Conservation (phyloP, 345 rosid species). For the Eucalyptus regnans region DNA sequence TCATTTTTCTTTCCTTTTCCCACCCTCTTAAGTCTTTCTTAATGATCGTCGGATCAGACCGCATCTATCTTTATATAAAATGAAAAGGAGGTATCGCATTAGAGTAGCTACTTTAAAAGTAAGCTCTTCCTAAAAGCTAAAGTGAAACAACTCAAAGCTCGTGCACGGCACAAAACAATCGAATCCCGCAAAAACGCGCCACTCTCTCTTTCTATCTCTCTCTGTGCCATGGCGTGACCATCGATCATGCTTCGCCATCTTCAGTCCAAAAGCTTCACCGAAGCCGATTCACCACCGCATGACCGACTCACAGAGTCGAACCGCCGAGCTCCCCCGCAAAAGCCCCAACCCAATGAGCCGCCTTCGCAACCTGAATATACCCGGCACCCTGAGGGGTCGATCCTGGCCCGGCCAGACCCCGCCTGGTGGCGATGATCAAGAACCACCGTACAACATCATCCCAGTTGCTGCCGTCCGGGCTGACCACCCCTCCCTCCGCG, state of each 20-base stretch:
- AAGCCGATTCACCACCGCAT: neutral
- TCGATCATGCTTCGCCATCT: neutral
- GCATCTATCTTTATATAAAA: neutral
- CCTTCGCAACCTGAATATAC: neutral
- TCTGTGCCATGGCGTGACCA: neutral
- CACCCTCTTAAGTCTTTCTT: neutral
- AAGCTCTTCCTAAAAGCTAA: neutral
- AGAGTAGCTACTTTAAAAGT: neutral
- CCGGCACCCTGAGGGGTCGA: neutral
- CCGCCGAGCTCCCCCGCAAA: neutral
- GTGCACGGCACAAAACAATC: neutral
- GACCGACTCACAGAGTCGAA: neutral
- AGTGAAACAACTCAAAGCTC: neutral
- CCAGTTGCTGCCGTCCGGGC: constrained; percentile 47
- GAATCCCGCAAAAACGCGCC: neutral
- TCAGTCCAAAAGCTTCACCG: neutral
- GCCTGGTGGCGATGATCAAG: neutral
- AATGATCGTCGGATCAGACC: neutral
- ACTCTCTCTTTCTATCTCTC: neutral
- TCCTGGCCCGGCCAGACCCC: neutral
- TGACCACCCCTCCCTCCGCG: constrained; percentile 70
- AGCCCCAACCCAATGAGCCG: neutral
- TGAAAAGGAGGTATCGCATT: neutral
- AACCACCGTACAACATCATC: constrained; percentile 48
- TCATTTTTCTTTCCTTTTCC: neutral